These are phyloP conservation scores for Cunninghamia lanceolata DNA, from an alignment of 75 land plant species.

Conservation along the genomic window DNA sequence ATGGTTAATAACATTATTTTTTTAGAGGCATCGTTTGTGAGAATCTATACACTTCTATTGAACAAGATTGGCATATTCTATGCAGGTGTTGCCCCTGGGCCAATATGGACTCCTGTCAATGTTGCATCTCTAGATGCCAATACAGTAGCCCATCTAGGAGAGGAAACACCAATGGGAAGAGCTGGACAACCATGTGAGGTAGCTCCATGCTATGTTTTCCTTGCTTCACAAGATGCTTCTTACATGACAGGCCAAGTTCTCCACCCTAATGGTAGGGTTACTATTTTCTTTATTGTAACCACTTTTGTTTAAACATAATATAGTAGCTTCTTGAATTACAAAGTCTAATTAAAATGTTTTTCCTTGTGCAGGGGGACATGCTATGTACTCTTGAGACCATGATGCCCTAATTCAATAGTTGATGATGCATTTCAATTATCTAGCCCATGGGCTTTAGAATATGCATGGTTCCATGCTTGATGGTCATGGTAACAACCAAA, in stretches of 20 bases:
- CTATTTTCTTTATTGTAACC: background rate
- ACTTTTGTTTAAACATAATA: too few relatives aligned
- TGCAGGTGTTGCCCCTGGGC: conserved; percentile 70
- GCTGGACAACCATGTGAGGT: conserved; percentile 74
- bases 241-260: conserved; percentile 81
- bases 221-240: conserved; percentile 59
- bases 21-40: background rate
- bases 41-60: background rate
- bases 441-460: too few relatives aligned
- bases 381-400: too few relatives aligned
- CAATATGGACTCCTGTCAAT: conserved; percentile 78
- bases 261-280: conserved; percentile 72
- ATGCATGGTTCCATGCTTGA: too few relatives aligned
- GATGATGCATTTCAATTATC: too few relatives aligned
- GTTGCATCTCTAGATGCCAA: conserved; percentile 43
- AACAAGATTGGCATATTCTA: background rate
- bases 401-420: too few relatives aligned
- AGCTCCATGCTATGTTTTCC: conserved; percentile 75
- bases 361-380: too few relatives aligned
- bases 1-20: background rate
- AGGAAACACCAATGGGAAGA: conserved; percentile 61
- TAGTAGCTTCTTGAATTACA: too few relatives aligned
- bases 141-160: conserved; percentile 40
- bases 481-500: too few relatives aligned
- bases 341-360: too few relatives aligned